Evolutionary conservation across 2,329 filamentous ascomycete genomes (phyloP), one percentile per base, ranked within the genome.

Genomic region (Emydomyces testavorans): DNA sequence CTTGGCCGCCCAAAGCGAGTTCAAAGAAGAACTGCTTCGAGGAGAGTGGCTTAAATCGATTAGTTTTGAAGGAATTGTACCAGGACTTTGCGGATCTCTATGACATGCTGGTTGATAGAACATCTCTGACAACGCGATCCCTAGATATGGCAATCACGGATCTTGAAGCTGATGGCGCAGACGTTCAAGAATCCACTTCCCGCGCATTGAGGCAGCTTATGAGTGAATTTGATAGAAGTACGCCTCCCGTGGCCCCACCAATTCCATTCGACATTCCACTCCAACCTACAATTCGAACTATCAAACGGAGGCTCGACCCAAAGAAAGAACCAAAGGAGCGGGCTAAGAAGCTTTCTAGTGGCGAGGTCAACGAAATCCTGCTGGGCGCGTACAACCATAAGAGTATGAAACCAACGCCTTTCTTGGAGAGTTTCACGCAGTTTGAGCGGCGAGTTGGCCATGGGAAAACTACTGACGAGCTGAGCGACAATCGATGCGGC

Each of bases 1-100:
- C 79, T 24, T 85, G 90, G 90, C 89, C 92, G 2, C 90, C 92
- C 6, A 94, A 92, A 63, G 87, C 88, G 1, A 83, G 77, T 58
- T 90, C 81, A 57, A 94, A 93, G 73, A 94, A 93, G 75, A 94
- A 94, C 61, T 77, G 82, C 0, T 86, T 94, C 54, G 82, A 84
- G 23, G 87, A 89, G 56, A 85, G 80, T 56, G 90, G 90, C 0
- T 73, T 96, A 18, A 95, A 95, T 64, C 77, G 92, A 20, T 67
- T 87, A 37, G 85, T 94, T 4, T 71, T 95, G 35, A 79, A 80
- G 60, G 81, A 85, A 36, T 69, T 96, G 6, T 96, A 95, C 66
- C 76, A 79, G 21, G 90, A 98, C 62, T 78, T 95, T 58, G 85
- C 85, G 56, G 78, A 81, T 32, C 71, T 96, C 13, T 96, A 96